Conservation (phyloP, 257 asterid species). For the Prunella vulgaris region DNA sequence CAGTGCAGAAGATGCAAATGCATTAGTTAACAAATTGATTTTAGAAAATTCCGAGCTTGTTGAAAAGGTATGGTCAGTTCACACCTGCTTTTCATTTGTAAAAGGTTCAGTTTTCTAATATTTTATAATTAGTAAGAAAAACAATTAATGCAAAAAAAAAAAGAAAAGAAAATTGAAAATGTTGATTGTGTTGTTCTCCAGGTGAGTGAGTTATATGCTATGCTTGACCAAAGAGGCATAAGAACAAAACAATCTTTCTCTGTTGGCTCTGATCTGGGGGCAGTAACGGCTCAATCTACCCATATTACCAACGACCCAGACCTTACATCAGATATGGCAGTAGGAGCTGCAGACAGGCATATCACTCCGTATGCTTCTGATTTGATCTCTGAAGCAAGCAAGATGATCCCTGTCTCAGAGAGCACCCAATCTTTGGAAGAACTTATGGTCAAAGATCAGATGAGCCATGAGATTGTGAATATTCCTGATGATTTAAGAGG, state of each 20-base stretch:
- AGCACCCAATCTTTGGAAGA: conserved; percentile 35
- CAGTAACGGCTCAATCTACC: conserved; percentile 32
- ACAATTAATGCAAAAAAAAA: neutral
- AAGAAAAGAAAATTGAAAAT: conserved; percentile 1
- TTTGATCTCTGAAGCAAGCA: conserved; percentile 29
- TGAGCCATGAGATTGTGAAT: conserved; percentile 25
- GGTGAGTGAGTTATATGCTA: conserved; percentile 53
- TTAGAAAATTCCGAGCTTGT: conserved; percentile 56
- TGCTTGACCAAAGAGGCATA: conserved; percentile 40
- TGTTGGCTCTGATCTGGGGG: conserved; percentile 21
- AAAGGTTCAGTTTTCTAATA: neutral
- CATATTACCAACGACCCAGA: conserved; percentile 28
- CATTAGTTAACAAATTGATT: conserved; percentile 44
- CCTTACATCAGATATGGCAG: conserved; percentile 19
- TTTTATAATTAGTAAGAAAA: neutral
- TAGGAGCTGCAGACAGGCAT: conserved; percentile 24
- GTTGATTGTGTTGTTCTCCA: conserved; percentile 28
- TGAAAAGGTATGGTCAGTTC: conserved; percentile 43
- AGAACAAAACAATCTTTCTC: conserved; percentile 25
- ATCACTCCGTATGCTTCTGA: conserved; percentile 22
- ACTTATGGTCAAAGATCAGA: conserved; percentile 28
- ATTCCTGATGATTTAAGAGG: conserved; percentile 13
- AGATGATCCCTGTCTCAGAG: conserved; percentile 28
- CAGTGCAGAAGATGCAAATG: conserved; percentile 41
- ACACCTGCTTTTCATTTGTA: neutral